These are phyloP conservation scores for Bruguiera parviflora DNA, from an alignment of 345 rosid genomes.

Conservation along the genomic window DNA sequence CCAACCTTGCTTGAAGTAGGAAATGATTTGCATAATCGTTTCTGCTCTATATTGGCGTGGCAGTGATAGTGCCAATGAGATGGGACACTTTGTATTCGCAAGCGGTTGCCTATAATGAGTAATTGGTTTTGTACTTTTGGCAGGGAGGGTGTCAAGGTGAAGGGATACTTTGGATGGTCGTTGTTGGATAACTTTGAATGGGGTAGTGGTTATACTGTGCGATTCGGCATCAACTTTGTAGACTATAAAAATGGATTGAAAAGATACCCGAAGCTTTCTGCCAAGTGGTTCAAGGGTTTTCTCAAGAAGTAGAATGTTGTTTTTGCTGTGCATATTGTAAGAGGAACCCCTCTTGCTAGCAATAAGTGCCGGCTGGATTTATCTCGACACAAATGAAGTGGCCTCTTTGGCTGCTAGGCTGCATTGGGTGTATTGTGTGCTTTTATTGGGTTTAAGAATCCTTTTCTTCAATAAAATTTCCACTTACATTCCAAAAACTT, in stretches of 20 bases:
- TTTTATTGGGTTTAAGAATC: too few relatives aligned
- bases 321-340: too few relatives aligned
- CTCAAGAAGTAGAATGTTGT: background rate
- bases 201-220: background rate
- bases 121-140: background rate
- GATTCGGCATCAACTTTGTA: background rate
- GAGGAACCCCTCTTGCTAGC: too few relatives aligned
- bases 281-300: background rate
- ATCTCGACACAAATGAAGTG: too few relatives aligned
- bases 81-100: slow-evolving; percentile 11
- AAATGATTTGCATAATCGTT: background rate
- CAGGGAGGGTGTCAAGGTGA: background rate
- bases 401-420: too few relatives aligned
- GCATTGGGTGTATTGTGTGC: too few relatives aligned
- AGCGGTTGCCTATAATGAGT: too few relatives aligned
- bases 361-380: too few relatives aligned
- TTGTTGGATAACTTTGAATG: slow-evolving; percentile 2
- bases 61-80: slow-evolving; percentile 21
- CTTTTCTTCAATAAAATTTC: too few relatives aligned
- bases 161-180: background rate
- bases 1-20: too few relatives aligned
- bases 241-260: background rate
- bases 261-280: background rate
- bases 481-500: too few relatives aligned
- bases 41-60: background rate